phyloP scores from a whole-genome alignment of 768 basidiomycete genomes.

The Amanita fuliginea region DNA sequence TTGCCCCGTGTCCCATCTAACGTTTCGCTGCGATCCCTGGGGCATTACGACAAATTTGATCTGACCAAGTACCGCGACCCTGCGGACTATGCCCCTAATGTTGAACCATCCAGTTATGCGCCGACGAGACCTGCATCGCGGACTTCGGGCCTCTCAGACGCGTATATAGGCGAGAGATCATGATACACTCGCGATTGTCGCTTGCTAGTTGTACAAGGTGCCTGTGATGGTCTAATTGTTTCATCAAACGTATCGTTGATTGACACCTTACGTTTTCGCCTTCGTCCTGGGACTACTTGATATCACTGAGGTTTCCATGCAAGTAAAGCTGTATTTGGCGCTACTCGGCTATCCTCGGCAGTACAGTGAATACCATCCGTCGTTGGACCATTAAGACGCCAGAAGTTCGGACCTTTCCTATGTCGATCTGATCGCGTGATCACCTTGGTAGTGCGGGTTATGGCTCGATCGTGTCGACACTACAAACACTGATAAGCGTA shows the following conservation, averaged over 20 bases:
- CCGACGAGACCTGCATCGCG: slow-evolving; percentile 6
- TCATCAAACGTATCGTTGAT: background rate
- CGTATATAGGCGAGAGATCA: slow-evolving; percentile 5
- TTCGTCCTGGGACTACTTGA: background rate
- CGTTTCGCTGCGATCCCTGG: slow-evolving; percentile 18
- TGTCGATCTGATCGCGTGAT: background rate
- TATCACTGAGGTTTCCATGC: background rate
- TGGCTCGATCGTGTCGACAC: background rate
- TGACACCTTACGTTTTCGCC: background rate
- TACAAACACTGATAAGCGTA: background rate
- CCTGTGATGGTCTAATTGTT: background rate
- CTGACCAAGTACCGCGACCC: slow-evolving; percentile 22
- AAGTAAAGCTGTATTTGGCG: background rate
- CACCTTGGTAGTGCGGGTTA: background rate
- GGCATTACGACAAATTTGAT: slow-evolving; percentile 18
- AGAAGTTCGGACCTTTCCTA: too few species aligned
- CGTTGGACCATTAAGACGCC: too few species aligned
- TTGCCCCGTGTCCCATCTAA: slow-evolving; percentile 17
- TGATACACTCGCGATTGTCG: background rate
- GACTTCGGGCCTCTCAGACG: slow-evolving; percentile 3
- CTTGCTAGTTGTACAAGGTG: background rate
- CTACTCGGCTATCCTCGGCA: background rate
- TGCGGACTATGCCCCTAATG: slow-evolving; percentile 14
- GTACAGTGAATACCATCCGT: background rate
- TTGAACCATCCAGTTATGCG: slow-evolving; percentile 1